Evolutionary conservation across 2,329 filamentous ascomycete genomes (phyloP), one percentile per base, ranked within the genome.

Genomic region (Claviceps sorghi): DNA sequence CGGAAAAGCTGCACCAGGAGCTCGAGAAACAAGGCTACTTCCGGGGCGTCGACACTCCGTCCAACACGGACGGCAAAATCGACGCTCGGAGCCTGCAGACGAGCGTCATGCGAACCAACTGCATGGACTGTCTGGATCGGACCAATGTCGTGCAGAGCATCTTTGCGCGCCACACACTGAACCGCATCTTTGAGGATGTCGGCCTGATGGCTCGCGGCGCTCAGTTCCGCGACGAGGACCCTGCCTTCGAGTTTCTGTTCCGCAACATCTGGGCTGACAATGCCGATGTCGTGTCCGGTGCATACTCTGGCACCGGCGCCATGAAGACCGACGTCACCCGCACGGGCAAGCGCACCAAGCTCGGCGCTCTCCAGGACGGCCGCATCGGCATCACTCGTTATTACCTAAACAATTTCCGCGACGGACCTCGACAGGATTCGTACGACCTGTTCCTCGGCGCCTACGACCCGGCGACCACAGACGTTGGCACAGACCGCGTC

Each of bases 221-320:
- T 61, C 82, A 78, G 22, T 90, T 93, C 59, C 82, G 83, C 43
- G 73, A 77, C 53, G 86, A 89, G 60, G 88, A 96, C 62, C 72
- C 77, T 13, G 79, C 77, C 1, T 98, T 98, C 65, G 90, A 96
- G 67, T 76, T 85, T 60, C 73, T 97, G 54, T 98, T 97, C 79
- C 88, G 93, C 59, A 97, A 97, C 68, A 76, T 97, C 17, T 98
- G 93, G 93, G 93, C 93, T 32, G 93, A 98, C 69, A 98, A 98
- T 62, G 93, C 94, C 52, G 93, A 98, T 66, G 85, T 94, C 26
- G 90, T 98, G 36, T 95, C 90, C 19, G 84, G 81, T 59, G 84
- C 88, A 0, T 98, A 98, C 68, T 93, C 93, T 1, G 93, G 93
- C 52, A 98, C 94, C 0, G 94, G 93, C 3, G 93, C 93, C 50